A percentile compares a stretch with the other conserved stretches of the same genome.
Evolutionary conservation across 345 rosid species (phyloP).

Genomic region (Capsella bursapastoris): DNA sequence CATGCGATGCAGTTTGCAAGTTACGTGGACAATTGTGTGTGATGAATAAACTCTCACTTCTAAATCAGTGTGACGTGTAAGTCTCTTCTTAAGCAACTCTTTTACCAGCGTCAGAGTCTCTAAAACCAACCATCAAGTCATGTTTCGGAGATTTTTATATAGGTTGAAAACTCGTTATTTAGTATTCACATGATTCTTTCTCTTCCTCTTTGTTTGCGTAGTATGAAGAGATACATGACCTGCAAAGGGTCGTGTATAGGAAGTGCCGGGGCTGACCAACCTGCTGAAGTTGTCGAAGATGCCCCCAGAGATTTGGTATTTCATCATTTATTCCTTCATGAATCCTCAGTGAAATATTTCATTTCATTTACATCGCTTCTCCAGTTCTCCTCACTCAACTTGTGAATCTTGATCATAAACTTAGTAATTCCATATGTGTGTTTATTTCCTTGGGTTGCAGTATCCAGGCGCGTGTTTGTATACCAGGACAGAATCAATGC

Average conservation of each 20-base stretch:
- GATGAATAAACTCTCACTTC: slow-evolving; percentile 76
- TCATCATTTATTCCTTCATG: slow-evolving; percentile 15
- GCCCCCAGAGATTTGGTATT: slow-evolving; percentile 88
- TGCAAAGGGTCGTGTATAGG: slow-evolving; percentile 91
- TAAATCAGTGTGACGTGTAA: slow-evolving; percentile 88
- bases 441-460: slow-evolving; percentile 48
- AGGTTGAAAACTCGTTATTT: not conserved
- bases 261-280: slow-evolving; percentile 85
- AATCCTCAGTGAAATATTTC: slow-evolving; percentile 8
- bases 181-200: slow-evolving; percentile 8
- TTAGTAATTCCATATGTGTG: slow-evolving; percentile 1
- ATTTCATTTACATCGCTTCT: slow-evolving; percentile 1
- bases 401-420: slow-evolving; percentile 30
- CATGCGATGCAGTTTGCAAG: slow-evolving; percentile 86
- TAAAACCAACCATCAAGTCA: slow-evolving; percentile 5
- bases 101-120: not conserved
- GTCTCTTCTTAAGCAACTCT: slow-evolving; percentile 38
- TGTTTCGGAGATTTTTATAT: slow-evolving; percentile 4
- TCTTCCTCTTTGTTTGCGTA: slow-evolving; percentile 40
- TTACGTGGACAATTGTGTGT: slow-evolving; percentile 84
- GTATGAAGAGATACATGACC: slow-evolving; percentile 81
- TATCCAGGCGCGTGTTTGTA: slow-evolving; percentile 92
- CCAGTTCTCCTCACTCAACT: not conserved
- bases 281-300: slow-evolving; percentile 89
- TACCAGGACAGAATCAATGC: slow-evolving; percentile 66